phyloP scores from a whole-genome alignment of 139 green algal species.

The Pseudopediastrum boryanum region DNA sequence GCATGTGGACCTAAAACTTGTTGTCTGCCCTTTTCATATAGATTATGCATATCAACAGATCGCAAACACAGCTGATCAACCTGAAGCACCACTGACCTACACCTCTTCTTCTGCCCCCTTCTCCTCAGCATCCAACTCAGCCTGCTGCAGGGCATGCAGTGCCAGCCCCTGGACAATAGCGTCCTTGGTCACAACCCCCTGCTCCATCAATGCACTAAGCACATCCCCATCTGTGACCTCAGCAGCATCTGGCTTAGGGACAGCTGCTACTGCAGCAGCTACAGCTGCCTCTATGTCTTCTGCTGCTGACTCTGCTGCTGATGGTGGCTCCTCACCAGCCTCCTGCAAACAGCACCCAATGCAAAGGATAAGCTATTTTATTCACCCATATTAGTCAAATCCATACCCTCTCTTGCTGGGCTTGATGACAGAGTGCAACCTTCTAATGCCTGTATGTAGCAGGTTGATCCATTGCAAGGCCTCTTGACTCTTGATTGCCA shows the following conservation, averaged over 20 bases:
- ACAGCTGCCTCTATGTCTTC: constrained; percentile 64
- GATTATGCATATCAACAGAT: too few relatives aligned
- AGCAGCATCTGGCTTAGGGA: constrained; percentile 42
- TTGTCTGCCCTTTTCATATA: too few relatives aligned
- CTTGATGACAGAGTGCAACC: too few relatives aligned
- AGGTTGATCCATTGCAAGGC: too few relatives aligned
- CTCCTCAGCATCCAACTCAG: not conserved
- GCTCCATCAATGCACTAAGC: constrained; percentile 57
- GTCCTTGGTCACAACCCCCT: constrained; percentile 55
- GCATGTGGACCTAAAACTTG: too few relatives aligned
- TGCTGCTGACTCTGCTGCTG: constrained; percentile 12
- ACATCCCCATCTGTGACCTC: constrained; percentile 61
- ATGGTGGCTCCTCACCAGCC: constrained; percentile 17
- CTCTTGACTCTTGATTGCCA: too few relatives aligned
- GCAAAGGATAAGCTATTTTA: too few relatives aligned
- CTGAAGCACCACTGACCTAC: too few relatives aligned
- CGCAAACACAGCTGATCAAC: too few relatives aligned
- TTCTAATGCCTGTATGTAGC: too few relatives aligned
- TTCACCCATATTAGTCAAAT: too few relatives aligned
- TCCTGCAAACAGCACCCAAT: constrained; percentile 16
- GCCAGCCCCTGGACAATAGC: constrained; percentile 55
- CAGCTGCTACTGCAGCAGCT: constrained; percentile 48
- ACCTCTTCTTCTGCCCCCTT: not conserved
- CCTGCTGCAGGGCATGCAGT: constrained; percentile 41
- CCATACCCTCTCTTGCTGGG: too few relatives aligned